Percentiles rank a stretch among this genome's conserved stretches.
Conservation (phyloP, 805 yeast genomes). For the Ogataea corticis region DNA sequence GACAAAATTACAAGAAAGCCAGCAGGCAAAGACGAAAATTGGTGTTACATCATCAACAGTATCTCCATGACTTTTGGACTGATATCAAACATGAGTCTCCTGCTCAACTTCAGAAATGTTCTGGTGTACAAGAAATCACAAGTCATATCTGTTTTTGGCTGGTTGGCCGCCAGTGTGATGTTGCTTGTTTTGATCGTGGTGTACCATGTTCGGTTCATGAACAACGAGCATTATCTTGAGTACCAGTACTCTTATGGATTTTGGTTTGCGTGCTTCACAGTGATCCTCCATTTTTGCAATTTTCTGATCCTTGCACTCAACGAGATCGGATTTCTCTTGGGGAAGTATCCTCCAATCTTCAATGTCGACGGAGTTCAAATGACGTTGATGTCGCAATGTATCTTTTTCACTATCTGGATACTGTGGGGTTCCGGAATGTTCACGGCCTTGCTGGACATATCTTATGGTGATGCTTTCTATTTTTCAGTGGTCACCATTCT, state of each 20-base stretch:
- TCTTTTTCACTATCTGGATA: conserved; percentile 67
- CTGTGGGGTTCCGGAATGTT: conserved; percentile 68
- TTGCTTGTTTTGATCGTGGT: conserved; percentile 50
- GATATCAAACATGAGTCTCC: conserved; percentile 64
- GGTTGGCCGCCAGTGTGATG: conserved; percentile 59
- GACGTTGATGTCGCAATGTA: conserved; percentile 69
- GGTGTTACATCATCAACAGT: conserved; percentile 58
- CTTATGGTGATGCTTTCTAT: conserved; percentile 69
- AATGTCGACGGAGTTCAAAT: conserved; percentile 69
- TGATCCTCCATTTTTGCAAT: conserved; percentile 59
- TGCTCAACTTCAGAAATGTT: conserved; percentile 65
- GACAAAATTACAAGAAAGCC: conserved; percentile 20
- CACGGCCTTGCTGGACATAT: conserved; percentile 43
- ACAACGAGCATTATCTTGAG: conserved; percentile 16
- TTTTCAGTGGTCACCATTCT: conserved; percentile 71
- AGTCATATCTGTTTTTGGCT: conserved; percentile 58
- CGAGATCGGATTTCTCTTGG: conserved; percentile 56
- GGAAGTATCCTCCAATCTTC: conserved; percentile 69
- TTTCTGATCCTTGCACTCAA: conserved; percentile 54
- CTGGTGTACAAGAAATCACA: conserved; percentile 64
- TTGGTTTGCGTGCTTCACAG: conserved; percentile 75
- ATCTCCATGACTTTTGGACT: conserved; percentile 65
- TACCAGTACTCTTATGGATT: conserved; percentile 58
- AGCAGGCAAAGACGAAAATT: conserved; percentile 37
- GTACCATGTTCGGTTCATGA: conserved; percentile 25